These are phyloP conservation scores for Tolypocladium ophioglossoides DNA, from an alignment of 2,329 filamentous ascomycete genomes.

Conservation along the genomic window DNA sequence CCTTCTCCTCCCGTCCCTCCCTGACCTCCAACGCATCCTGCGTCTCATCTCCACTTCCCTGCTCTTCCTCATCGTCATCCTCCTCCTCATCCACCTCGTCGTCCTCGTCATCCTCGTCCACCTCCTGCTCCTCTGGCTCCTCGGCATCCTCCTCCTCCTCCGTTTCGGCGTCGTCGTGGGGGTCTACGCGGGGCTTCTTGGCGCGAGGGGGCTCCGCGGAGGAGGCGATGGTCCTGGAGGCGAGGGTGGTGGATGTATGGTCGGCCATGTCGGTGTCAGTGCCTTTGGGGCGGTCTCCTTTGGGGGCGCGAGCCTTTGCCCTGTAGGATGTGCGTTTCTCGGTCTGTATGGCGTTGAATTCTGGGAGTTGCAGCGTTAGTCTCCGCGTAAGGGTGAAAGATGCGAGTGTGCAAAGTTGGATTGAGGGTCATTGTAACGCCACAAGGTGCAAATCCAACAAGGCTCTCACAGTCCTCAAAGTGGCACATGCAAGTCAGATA, in stretches of 20 bases:
- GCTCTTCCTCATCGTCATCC: conserved; percentile 38
- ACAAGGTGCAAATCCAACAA: neutral
- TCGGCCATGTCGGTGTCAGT: conserved; percentile 27
- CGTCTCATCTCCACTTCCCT: conserved; percentile 42
- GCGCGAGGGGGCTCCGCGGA: conserved; percentile 24
- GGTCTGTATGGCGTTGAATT: conserved; percentile 63
- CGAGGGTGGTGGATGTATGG: conserved; percentile 10
- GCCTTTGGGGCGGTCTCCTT: conserved; percentile 24
- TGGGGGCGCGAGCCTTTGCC: conserved; percentile 57
- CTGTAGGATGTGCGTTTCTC: conserved; percentile 66
- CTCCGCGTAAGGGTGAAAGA: neutral
- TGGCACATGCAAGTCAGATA: too few relatives aligned
- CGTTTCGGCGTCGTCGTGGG: conserved; percentile 19
- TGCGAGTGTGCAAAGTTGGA: too few relatives aligned
- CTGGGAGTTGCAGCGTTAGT: conserved; percentile 23
- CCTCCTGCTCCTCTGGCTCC: conserved; percentile 36
- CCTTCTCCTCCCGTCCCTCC: conserved; percentile 36
- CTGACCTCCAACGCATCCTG: conserved; percentile 43
- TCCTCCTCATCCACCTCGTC: conserved; percentile 33
- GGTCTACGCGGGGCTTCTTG: conserved; percentile 35
- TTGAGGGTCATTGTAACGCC: too few relatives aligned
- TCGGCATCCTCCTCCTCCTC: conserved; percentile 35
- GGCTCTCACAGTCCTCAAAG: neutral
- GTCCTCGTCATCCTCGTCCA: conserved; percentile 27
- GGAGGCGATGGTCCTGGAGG: conserved; percentile 18